Base-by-base conservation (phyloP, 768 basidiomycete species). In the Agaricus subrufescens region DNA sequence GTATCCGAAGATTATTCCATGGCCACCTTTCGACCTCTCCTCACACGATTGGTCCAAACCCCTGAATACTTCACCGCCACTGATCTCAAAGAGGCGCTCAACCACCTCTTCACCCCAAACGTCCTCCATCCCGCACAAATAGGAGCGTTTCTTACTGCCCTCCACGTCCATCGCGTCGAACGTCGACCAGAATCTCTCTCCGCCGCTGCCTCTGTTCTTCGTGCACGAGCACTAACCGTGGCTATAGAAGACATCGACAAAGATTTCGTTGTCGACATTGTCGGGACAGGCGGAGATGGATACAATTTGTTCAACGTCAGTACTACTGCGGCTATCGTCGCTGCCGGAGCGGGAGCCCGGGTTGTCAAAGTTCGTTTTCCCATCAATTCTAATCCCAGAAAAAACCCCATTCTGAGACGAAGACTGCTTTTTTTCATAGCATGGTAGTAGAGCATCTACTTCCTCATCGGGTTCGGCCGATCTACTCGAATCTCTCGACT, bases 241-340 rank as follows among this genome's bases (percentile, higher is more conserved):
- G 73, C 71, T 1, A 79, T 91, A 38, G 75, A 85, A 52, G 78
- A 80, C 30, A 68, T 67, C 1, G 80, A 85, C 43, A 69, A 75
- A 4, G 91, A 95, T 67, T 91, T 91, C 53, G 81, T 91, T 12
- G 87, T 87, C 23, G 88, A 90, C 66, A 91, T 96, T 56, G 94
- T 96, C 23, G 94, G 94, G 2, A 94, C 93, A 0, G 94, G 96
- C 10, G 96, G 97, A 6, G 97, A 98, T 70, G 94, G 94, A 0
- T 85, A 94, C 70, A 91, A 98, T 65, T 87, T 95, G 0, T 98
- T 94, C 80, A 98, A 98, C 67, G 95, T 98, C 51, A 95, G 93
- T 67, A 98, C 96, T 1, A 87, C 92, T 2, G 95, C 96, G 2
- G 95, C 83, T 0, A 81, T 99, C 58, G 91, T 98, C 19, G 96